Evolutionary conservation across 108 stramenopile species (phyloP).

Genomic region (Fragilariopsis cylindrus): DNA sequence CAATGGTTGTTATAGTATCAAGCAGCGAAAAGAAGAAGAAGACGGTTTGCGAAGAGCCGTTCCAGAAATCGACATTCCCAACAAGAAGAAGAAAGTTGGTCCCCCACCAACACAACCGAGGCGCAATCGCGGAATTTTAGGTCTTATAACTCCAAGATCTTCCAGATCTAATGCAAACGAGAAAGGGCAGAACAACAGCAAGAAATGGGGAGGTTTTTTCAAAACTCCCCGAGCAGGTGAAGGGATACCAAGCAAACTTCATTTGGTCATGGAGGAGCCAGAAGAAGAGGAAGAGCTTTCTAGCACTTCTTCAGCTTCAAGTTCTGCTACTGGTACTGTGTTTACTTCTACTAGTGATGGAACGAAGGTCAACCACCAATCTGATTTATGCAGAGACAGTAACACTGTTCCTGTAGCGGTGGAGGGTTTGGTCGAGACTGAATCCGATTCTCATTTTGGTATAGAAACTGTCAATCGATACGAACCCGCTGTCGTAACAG

Average conservation of each 20-base stretch:
- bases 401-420: too few relatives aligned
- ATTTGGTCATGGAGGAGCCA: constrained; percentile 3
- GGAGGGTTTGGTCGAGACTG: not conserved
- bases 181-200: not conserved
- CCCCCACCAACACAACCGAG: constrained; percentile 9
- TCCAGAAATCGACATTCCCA: constrained; percentile 5
- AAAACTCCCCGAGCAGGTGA: constrained; percentile 13
- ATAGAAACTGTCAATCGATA: constrained; percentile 1
- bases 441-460: constrained; percentile 4
- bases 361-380: not conserved
- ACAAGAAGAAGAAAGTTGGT: not conserved
- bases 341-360: not conserved
- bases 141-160: constrained; percentile 10
- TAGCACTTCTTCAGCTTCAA: not conserved
- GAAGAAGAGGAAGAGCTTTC: not conserved
- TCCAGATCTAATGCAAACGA: not conserved
- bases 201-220: constrained; percentile 11
- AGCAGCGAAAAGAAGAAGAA: not conserved
- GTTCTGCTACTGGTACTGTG: not conserved
- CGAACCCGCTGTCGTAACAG: not conserved
- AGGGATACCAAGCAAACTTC: not conserved
- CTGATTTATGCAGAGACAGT: too few relatives aligned
- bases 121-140: constrained; percentile 9
- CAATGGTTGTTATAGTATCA: not conserved
- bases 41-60: not conserved